A percentile compares a stretch with the other conserved stretches of the same genome.
Conservation (phyloP, 176 grass and related monocot species). For the Lolium rigidum region DNA sequence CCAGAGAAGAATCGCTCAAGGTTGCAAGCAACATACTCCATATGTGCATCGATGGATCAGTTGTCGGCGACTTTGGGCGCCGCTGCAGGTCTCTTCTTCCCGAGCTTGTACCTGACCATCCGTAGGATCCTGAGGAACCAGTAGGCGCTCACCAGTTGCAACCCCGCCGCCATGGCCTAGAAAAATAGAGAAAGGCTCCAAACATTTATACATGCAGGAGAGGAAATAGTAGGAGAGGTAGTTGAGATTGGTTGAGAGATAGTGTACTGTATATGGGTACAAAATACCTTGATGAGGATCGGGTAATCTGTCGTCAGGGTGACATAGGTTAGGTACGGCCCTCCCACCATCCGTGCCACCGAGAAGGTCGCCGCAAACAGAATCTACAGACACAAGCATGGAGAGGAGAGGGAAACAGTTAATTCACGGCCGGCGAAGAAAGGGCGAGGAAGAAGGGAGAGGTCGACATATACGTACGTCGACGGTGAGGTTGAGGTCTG, state of each 20-base stretch:
- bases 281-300: slow-evolving; percentile 70
- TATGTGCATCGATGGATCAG: background rate
- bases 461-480: slow-evolving; percentile 43
- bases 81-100: slow-evolving; percentile 41
- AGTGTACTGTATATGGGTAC: background rate
- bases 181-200: background rate
- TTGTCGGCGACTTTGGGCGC: slow-evolving; percentile 11
- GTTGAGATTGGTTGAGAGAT: slow-evolving; percentile 13
- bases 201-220: background rate
- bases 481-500: slow-evolving; percentile 67
- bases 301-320: slow-evolving; percentile 71
- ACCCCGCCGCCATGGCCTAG: slow-evolving; percentile 73
- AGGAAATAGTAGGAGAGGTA: background rate
- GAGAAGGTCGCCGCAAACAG: slow-evolving; percentile 86
- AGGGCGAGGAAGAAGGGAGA: background rate
- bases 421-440: background rate
- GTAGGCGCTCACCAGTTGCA: slow-evolving; percentile 86
- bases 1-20: background rate
- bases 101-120: slow-evolving; percentile 76
- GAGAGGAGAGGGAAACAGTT: background rate
- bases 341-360: slow-evolving; percentile 74
- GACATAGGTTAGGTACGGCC: slow-evolving; percentile 77
- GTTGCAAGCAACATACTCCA: background rate
- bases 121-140: slow-evolving; percentile 82
- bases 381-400: slow-evolving; percentile 40